Base-by-base conservation (phyloP, 805 yeast genomes). In the Danielia oregonensis region DNA sequence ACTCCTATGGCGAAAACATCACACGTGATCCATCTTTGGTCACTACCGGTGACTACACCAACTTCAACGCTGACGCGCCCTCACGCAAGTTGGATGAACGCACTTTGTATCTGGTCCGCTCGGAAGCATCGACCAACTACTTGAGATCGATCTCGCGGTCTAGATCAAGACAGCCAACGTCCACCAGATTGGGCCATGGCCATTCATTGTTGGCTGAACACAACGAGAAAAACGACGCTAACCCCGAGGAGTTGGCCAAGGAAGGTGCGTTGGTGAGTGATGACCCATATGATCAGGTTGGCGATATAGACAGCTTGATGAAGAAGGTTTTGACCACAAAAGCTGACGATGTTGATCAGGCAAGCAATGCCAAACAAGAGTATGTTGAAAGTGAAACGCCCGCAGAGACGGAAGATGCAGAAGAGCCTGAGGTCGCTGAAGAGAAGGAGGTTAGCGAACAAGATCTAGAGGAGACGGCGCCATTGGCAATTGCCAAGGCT, bases 61-160 rank as follows among this genome's bases (percentile, higher is more conserved):
- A 67, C 45, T 67, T 65, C 52, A 63, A 67, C 39, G 71, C 60
- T 3, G 73, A 67, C 40, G 43, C 42, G 11, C 64, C 62, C 10
- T 39, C 34, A 12, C 29, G 29, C 14, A 17, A 32, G 14, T 38
- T 41, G 18, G 48, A 43, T 27, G 48, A 46, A 5, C 24, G 37
- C 13, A 49, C 46, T 23, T 43, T 54, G 40, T 57, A 49, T 36
- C 57, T 60, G 45, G 44, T 66, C 47, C 48, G 71, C 50, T 49
- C 70, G 1, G 53, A 46, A 26, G 63, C 78, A 12, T 72, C 79
- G 0, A 56, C 73, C 26, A 65, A 75, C 40, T 82, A 79, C 51
- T 63, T 82, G 43, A 71, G 88, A 46, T 74, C 83, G 1, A 76
- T 79, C 29, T 79, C 85, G 1, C 65, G 84, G 54, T 78, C 84